Base-by-base conservation (phyloP, 2,329 filamentous ascomycete species). In the Colletotrichum sublineola region DNA sequence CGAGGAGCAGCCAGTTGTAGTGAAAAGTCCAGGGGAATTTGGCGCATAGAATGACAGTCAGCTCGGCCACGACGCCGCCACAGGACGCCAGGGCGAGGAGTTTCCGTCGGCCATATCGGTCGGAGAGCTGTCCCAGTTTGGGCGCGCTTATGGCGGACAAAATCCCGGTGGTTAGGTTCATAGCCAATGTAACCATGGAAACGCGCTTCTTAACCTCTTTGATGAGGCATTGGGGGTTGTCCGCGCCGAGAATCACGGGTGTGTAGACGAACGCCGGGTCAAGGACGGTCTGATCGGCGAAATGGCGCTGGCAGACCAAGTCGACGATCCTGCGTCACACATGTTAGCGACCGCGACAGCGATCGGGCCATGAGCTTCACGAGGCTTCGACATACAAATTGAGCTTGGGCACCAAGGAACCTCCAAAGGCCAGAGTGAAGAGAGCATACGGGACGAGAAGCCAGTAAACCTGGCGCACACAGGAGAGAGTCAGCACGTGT, bases 391-490 rank as follows among this genome's bases (percentile, higher is more conserved):
- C 87, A 80, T 82, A 90, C 82, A 98, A 84, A 78, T 97, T 97
- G 74, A 97, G 86, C 80, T 93, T 96, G 12, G 96, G 95, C 11
- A 98, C 94, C 9, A 96, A 86, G 8, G 94, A 89, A 68, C 94
- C 94, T 42, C 96, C 96, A 81, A 96, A 96, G 0, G 95, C 95
- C 66, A 97, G 85, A 0, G 94, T 94, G 79, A 94, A 96, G 56
- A 97, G 82, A 68, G 93, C 86, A 81, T 95, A 96, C 0, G 95
- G 93, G 0, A 89, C 90, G 9, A 98, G 81, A 5, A 98, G 86
- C 94, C 95, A 98, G 81, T 87, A 94, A 64, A 97, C 89, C 93
- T 94, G 73, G 44, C 18, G 18, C 40, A 62, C 56, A 48, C 52
- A 29, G 14, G 55, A 31, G 20, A 36, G 67, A 61, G 68, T 70